phyloP scores from a whole-genome alignment of 441 rosid genomes.

The Pelargonium cotyledonis region DNA sequence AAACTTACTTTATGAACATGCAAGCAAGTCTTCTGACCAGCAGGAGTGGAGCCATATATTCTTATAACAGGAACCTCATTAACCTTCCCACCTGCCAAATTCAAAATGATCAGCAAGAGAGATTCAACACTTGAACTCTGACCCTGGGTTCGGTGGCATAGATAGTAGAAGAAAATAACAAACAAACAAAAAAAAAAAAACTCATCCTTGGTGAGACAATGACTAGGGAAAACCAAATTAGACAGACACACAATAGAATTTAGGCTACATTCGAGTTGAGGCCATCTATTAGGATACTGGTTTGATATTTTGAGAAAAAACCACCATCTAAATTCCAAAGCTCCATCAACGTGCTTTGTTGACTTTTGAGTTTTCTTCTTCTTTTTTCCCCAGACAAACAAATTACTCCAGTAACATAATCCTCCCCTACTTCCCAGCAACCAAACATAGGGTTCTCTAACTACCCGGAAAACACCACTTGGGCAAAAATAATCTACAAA shows the following conservation, averaged over 20 bases:
- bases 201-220: neutral
- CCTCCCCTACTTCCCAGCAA: neutral
- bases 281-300: neutral
- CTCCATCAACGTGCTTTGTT: neutral
- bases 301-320: neutral
- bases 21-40: slow-evolving; percentile 91
- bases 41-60: slow-evolving; percentile 83
- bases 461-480: neutral
- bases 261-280: neutral
- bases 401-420: neutral
- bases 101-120: slow-evolving; percentile 2
- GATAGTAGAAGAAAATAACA: neutral
- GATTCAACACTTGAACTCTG: neutral
- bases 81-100: slow-evolving; percentile 62
- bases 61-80: slow-evolving; percentile 84
- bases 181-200: neutral
- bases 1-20: slow-evolving; percentile 66
- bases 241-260: neutral
- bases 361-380: neutral
- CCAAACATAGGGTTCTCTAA: neutral
- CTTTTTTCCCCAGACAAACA: neutral
- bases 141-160: neutral
- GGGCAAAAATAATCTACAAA: neutral
- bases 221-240: neutral
- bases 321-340: neutral